phyloP scores from a whole-genome alignment of 225 moss, liverwort and hornwort genomes.

The Marchantia paleacea region DNA sequence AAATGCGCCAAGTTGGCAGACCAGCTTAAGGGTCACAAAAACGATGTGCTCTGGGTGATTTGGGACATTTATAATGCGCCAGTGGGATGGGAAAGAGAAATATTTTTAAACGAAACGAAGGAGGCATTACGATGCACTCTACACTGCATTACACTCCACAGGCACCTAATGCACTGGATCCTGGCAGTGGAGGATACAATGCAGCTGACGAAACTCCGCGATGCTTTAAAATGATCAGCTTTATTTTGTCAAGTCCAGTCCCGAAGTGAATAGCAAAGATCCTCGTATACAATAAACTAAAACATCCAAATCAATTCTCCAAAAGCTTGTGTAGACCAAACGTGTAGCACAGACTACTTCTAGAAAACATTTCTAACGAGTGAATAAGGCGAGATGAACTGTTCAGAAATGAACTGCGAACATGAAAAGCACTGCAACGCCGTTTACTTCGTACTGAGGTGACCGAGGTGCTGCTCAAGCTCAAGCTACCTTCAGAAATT shows the following conservation, averaged over 20 bases:
- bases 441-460: neutral
- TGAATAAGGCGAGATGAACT: too few relatives aligned
- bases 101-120: too few relatives aligned
- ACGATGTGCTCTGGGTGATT: too few relatives aligned
- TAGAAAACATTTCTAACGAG: neutral
- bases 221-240: neutral
- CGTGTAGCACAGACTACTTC: neutral
- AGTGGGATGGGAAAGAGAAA: too few relatives aligned
- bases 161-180: too few relatives aligned
- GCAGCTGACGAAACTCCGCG: too few relatives aligned
- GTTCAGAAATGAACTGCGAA: neutral
- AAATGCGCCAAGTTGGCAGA: too few relatives aligned
- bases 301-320: neutral
- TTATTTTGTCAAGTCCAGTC: neutral
- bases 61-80: too few relatives aligned
- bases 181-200: too few relatives aligned
- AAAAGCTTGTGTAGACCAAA: neutral
- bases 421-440: neutral
- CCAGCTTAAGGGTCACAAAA: too few relatives aligned
- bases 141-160: too few relatives aligned
- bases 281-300: neutral
- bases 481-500: neutral
- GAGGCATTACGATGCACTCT: too few relatives aligned
- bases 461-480: neutral
- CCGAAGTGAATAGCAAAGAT: neutral